Evolutionary conservation across 768 basidiomycete species (phyloP), one percentile per base, ranked within the genome.

Genomic region (Hebeloma cylindrosporum): DNA sequence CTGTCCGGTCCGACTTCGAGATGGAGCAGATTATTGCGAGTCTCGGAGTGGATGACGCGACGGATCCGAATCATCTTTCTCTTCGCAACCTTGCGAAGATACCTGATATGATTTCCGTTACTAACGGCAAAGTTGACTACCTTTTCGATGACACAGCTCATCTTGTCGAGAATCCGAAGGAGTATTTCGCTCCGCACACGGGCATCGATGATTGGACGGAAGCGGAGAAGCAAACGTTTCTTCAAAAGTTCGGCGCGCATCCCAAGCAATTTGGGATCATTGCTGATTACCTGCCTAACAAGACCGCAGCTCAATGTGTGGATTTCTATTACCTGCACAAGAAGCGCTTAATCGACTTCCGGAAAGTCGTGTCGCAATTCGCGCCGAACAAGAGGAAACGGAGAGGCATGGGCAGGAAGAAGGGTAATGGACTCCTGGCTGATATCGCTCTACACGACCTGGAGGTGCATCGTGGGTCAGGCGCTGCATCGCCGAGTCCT

Each of bases 201-300:
- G 82, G 82, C n/a, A 82, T 85, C 47, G 77, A 87, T 31, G 83
- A 88, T 53, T 98, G 94, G 94, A 91, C 90, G 0, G 78, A 85
- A 13, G 79, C 83, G 36, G 94, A 98, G 67, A 85, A 86, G 58
- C 70, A 75, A 45, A 76, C 78, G 7, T 94, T 92, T 62, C 63
- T 87, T 43, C 82, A 87, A 60, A 82, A 85, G 60, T 98, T 85
- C 60, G 87, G 89, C 5, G 78, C 79, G 7, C 76, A 82, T 58
- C 93, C 94, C 4, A 98, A 98, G 61, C 94, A 97, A 61, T 98
- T 98, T 57, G 94, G 93, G n/a, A 75, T 85, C 58, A 93, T 98
- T 47, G 83, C 94, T 0, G 77, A 81, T 17, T 78, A 71, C 52
- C 67, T 98, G 9, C 80, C 86, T 4, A 76, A 90, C 72, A 97